Percentiles rank a stretch among this genome's conserved stretches.
phyloP scores from a whole-genome alignment of 2,329 filamentous ascomycete species.

The Myotisia sp. region DNA sequence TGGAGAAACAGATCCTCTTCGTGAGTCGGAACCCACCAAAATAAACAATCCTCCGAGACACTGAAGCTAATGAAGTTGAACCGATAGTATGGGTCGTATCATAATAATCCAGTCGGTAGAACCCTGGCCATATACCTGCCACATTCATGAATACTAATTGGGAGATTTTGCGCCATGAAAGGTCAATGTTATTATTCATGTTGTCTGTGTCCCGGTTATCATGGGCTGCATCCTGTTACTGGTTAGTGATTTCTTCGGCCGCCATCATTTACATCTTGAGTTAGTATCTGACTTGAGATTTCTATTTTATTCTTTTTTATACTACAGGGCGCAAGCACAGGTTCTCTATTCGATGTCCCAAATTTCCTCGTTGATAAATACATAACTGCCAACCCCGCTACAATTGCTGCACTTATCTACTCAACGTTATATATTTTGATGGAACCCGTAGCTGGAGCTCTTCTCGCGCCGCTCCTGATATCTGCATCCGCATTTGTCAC shows the following conservation, averaged over 20 bases:
- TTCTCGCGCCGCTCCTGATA: constrained; percentile 62
- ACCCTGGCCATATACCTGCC: constrained; percentile 5
- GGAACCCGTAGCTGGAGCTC: constrained; percentile 77
- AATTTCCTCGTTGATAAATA: constrained; percentile 40
- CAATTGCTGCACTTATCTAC: constrained; percentile 48
- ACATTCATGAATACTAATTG: constrained; percentile 13
- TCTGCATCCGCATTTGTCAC: constrained; percentile 61
- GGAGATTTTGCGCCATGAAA: constrained; percentile 24
- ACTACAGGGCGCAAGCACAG: constrained; percentile 42
- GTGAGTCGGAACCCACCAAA: constrained; percentile 31
- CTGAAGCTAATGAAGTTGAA: constrained; percentile 12
- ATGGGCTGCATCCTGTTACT: constrained; percentile 46
- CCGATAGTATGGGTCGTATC: constrained; percentile 50
- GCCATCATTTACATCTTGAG: not conserved
- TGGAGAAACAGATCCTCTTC: constrained; percentile 53
- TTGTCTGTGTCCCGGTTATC: constrained; percentile 49
- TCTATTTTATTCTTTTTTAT: not conserved
- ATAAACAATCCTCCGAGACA: constrained; percentile 6
- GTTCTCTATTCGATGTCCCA: constrained; percentile 40
- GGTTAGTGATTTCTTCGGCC: constrained; percentile 28
- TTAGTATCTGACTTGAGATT: not conserved
- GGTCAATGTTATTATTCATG: constrained; percentile 52
- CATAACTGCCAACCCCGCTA: constrained; percentile 47
- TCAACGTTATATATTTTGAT: constrained; percentile 74
- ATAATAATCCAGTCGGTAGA: constrained; percentile 44